Evolutionary conservation across 306 rosid species (phyloP).

Genomic region (Arachis hypogaea): DNA sequence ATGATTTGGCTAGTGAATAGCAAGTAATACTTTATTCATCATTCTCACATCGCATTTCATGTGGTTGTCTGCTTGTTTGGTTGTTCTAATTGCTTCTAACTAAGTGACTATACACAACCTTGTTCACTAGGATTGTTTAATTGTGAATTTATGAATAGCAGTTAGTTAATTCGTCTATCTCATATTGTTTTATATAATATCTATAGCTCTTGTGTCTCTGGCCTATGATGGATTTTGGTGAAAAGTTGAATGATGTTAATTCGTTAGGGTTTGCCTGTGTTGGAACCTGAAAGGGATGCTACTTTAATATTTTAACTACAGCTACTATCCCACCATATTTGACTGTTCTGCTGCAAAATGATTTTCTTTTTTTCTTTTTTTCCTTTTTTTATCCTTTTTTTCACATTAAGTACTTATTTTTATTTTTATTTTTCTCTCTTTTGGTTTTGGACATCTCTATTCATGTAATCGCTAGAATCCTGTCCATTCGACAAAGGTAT

Average conservation of each 20-base stretch:
- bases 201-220: neutral
- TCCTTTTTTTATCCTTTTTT: too few species aligned
- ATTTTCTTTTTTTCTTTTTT: constrained; percentile 10
- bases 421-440: neutral
- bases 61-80: neutral
- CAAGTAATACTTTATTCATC: constrained; percentile 1
- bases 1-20: constrained; percentile 6
- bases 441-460: constrained; percentile 12
- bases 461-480: constrained; percentile 30
- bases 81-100: neutral
- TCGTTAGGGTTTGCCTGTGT: constrained; percentile 6
- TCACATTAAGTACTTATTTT: neutral
- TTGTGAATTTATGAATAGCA: neutral
- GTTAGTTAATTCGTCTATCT: constrained; percentile 19
- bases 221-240: constrained; percentile 20
- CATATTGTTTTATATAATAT: constrained; percentile 25
- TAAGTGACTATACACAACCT: neutral
- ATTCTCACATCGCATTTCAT: neutral
- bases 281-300: neutral
- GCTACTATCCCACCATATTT: constrained; percentile 21
- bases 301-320: constrained; percentile 17
- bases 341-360: constrained; percentile 8
- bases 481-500: constrained; percentile 4
- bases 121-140: neutral
- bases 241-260: constrained; percentile 2